Conservation (phyloP, 345 rosid species). For the Lepidium didymum region DNA sequence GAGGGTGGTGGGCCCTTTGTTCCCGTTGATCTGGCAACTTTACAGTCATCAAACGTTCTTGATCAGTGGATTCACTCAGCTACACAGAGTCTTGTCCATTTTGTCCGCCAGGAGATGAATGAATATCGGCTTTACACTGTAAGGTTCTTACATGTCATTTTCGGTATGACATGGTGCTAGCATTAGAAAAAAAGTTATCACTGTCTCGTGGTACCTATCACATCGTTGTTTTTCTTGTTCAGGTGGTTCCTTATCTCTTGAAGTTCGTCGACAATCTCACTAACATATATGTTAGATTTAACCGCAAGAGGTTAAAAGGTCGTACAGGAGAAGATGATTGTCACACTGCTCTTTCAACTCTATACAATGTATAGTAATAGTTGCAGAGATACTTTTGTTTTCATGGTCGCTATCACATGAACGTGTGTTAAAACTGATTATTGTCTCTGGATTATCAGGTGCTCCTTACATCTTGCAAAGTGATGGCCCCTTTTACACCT, state of each 20-base stretch:
- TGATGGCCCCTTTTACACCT: slow-evolving; percentile 98
- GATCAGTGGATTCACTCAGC: slow-evolving; percentile 99
- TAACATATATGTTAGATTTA: slow-evolving; percentile 91
- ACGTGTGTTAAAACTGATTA: background rate
- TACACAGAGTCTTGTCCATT: slow-evolving; percentile 94
- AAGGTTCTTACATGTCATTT: slow-evolving; percentile 18
- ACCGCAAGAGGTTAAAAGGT: slow-evolving; percentile 97
- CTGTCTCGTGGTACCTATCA: background rate
- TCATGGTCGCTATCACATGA: background rate
- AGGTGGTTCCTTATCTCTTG: slow-evolving; percentile 96
- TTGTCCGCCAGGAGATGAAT: slow-evolving; percentile 87
- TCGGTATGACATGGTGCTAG: background rate
- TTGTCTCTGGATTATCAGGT: slow-evolving; percentile 48
- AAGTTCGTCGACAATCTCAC: slow-evolving; percentile 95
- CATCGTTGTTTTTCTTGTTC: background rate
- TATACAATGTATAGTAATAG: slow-evolving; percentile 63
- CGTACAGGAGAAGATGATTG: slow-evolving; percentile 92
- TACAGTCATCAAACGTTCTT: slow-evolving; percentile 80
- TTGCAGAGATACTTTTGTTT: background rate
- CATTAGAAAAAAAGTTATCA: background rate
- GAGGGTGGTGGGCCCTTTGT: slow-evolving; percentile 71
- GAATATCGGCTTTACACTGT: slow-evolving; percentile 95
- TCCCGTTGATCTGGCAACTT: slow-evolving; percentile 53
- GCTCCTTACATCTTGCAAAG: slow-evolving; percentile 89
- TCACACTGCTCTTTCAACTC: slow-evolving; percentile 78